Percentiles rank a stretch among this genome's conserved stretches.
Evolutionary conservation across 768 basidiomycete genomes (phyloP).

Genomic region (Tylopilus sp.): DNA sequence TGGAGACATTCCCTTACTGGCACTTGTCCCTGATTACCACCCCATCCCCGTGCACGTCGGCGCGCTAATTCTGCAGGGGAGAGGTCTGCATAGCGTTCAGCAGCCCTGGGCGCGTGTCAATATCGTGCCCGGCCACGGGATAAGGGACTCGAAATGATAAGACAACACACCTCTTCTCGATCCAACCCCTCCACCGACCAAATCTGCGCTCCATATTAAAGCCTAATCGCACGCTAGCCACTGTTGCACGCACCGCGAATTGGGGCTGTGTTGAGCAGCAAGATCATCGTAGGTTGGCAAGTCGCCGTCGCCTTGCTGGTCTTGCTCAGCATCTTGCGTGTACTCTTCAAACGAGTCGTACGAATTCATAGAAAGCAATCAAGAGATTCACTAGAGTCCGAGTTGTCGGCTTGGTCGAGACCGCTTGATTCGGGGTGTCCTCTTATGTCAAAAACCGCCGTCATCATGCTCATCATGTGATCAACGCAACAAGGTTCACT

Average conservation of each 20-base stretch:
- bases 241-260: conserved; percentile 61
- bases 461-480: not conserved
- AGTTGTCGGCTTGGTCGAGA: too few relatives aligned
- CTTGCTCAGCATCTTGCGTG: conserved; percentile 37
- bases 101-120: conserved; percentile 50
- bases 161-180: conserved; percentile 69
- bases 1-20: conserved; percentile 13
- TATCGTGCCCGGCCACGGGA: not conserved
- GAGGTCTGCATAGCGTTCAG: conserved; percentile 73
- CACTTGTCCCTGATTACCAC: conserved; percentile 34
- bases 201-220: conserved; percentile 49
- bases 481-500: not conserved
- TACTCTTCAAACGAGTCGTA: conserved; percentile 26
- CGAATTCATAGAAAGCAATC: conserved; percentile 12
- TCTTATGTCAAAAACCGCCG: not conserved
- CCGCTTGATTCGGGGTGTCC: too few relatives aligned
- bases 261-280: conserved; percentile 71
- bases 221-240: not conserved
- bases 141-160: not conserved
- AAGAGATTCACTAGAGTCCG: not conserved
- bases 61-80: conserved; percentile 55
- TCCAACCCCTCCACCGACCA: conserved; percentile 84
- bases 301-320: conserved; percentile 45
- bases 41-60: conserved; percentile 71
- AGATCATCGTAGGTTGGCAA: conserved; percentile 81